Percentiles rank a stretch among this genome's conserved stretches.
Conservation (phyloP, 108 stramenopile species). For the Chaetoceros muelleri region DNA sequence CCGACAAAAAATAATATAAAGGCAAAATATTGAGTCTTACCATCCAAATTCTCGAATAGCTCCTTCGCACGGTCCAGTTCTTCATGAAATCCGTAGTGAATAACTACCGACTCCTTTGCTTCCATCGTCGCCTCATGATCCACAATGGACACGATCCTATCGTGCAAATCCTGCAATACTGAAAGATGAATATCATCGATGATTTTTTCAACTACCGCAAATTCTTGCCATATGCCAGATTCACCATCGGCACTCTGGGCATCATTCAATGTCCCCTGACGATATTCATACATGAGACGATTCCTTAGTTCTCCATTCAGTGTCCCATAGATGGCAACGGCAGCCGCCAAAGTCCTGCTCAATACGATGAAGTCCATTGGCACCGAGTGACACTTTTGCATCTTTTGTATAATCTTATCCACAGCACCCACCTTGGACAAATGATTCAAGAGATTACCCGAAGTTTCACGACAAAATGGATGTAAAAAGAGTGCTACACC, state of each 20-base stretch:
- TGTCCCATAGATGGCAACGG: constrained; percentile 37
- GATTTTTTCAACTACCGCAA: constrained; percentile 32
- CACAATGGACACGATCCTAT: constrained; percentile 47
- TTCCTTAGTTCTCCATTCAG: constrained; percentile 39
- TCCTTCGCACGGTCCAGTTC: constrained; percentile 75
- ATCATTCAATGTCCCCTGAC: constrained; percentile 2
- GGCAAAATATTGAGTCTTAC: constrained; percentile 14
- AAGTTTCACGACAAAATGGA: constrained; percentile 27
- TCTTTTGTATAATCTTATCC: constrained; percentile 64
- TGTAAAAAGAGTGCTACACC: constrained; percentile 80
- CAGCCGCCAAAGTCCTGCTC: constrained; percentile 40
- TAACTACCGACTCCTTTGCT: constrained; percentile 38
- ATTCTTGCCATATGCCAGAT: constrained; percentile 2
- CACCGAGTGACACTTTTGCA: constrained; percentile 69
- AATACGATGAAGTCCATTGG: constrained; percentile 59
- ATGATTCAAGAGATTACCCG: constrained; percentile 30
- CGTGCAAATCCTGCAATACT: constrained; percentile 30
- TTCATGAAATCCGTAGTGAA: constrained; percentile 67
- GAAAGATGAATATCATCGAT: constrained; percentile 32
- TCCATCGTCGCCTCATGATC: constrained; percentile 62
- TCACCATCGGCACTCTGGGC: constrained; percentile 1
- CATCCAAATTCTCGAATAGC: constrained; percentile 56
- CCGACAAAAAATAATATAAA: neutral
- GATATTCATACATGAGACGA: constrained; percentile 1
- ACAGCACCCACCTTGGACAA: constrained; percentile 60